These are phyloP conservation scores for Annulohypoxylon moriforme DNA, from an alignment of 495 filamentous ascomycete genomes.

Conservation along the genomic window DNA sequence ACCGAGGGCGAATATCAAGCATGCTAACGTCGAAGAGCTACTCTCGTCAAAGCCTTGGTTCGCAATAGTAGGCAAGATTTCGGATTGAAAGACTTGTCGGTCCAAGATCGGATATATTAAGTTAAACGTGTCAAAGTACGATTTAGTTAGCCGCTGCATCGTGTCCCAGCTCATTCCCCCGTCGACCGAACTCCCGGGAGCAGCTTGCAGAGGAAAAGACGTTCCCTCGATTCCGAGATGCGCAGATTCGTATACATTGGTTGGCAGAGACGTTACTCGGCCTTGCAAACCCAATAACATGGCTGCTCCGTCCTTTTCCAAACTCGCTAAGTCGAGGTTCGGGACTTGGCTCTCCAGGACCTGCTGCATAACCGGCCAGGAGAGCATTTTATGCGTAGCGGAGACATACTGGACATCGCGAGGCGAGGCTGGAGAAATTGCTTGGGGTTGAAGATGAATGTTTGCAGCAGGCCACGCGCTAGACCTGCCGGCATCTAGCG, in stretches of 20 bases:
- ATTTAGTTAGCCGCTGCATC: conserved; percentile 61
- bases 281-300: conserved; percentile 57
- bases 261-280: conserved; percentile 51
- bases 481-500: conserved; percentile 25
- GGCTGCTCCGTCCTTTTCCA: conserved; percentile 60
- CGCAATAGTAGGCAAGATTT: conserved; percentile 58
- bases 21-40: conserved; percentile 60
- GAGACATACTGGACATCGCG: conserved; percentile 58
- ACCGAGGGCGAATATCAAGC: conserved; percentile 68
- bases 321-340: conserved; percentile 45
- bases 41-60: conserved; percentile 63
- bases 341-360: conserved; percentile 53
- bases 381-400: conserved; percentile 67
- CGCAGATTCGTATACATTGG: conserved; percentile 29
- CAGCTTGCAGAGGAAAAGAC: conserved; percentile 32
- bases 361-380: conserved; percentile 67
- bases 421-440: conserved; percentile 29
- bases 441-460: conserved; percentile 16
- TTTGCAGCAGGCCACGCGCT: conserved; percentile 33
- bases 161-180: conserved; percentile 56
- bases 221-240: conserved; percentile 27
- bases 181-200: conserved; percentile 38
- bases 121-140: conserved; percentile 68
- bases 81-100: conserved; percentile 61
- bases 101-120: conserved; percentile 67